Base-by-base conservation (phyloP, 2,329 filamentous ascomycete genomes). In the Clarireedia monteithiana region DNA sequence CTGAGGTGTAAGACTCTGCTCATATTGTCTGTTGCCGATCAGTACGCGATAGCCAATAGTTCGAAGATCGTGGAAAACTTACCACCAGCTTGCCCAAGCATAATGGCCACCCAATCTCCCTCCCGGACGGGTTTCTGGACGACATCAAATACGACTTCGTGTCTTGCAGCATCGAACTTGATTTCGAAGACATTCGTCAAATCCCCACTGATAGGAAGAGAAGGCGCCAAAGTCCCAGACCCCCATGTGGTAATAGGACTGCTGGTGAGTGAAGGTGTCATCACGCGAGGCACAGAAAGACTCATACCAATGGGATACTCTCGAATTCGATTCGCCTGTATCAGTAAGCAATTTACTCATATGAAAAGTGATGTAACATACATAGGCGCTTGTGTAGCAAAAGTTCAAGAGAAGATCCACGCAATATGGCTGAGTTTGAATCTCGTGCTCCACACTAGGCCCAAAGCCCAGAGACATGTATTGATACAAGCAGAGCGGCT, bases 391-490 rank as follows among this genome's bases (percentile, higher is more conserved):
- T n/a, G 62, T 30, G 51, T 91, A 94, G 68, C 89, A 91, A 67
- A 96, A 88, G 69, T 84, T 91, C 48, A 95, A 72, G 0, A 96
- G 77, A 2, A 96, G 76, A 67, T 96, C 91, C 12, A 95, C 88
- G 0, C 95, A 89, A 55, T 84, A 82, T 1, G 90, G 89, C 66
- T 91, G 88, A 12, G 82, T 81, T 26, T 87, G 66, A 23, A 96
- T 87, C 66, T 96, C 90, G 67, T 91, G 84, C 68, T 96, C 91
- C 55, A 95, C 83, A 63, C 83, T 90, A 1, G 89, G 87, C 0
- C 91, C 91, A 65, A 96, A 85, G 0, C 89, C 90, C n/a, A 95
- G 75, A 15, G 81, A 78, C 77, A 95, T 88, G 72, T 94, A 95
- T 67, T 96, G 91, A 65, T 88, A 95, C 4, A 95, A 74, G 65